Base-by-base conservation (phyloP, 1,284 basidiomycete species). In the Xerocomus nothofagi region DNA sequence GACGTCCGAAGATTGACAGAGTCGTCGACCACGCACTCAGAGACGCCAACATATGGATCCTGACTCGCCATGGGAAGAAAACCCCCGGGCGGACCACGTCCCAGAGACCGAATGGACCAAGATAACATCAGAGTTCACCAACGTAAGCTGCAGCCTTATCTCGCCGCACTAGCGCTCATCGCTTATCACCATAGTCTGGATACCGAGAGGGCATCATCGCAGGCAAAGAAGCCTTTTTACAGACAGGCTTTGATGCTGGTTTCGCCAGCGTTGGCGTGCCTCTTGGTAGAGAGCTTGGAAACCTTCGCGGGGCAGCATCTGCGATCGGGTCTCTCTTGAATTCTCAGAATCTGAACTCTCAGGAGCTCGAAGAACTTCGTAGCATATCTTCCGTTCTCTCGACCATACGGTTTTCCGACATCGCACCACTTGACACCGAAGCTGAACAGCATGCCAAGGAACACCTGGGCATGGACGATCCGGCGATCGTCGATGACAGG, bases 131-230 rank as follows among this genome's bases (percentile, higher is more conserved):
- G 79, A 83, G 40, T 88, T 86, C 63, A 84, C 80, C 15, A 85
- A 82, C 60, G 85, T 86, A 63, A 36, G 74, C 6, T 4, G 9
- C 27, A 32, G 33, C 42, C 47, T 17, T 47, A 29, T 41, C 33
- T 36, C 40, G 20, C 39, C 54, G 2, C 17, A n/a, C 26, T 10
- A 17, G 3, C 8, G 18, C 37, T 58, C 51, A 57, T 18, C 3
- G 30, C 8, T 18, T 31, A 34, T 52, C 32, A 34, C 51, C 32
- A 38, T 45, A 94, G 92, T 80, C 81, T 18, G 92, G 92, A 2
- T 94, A 93, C 61, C 82, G 91, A 15, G 91, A 93, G 68, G 92
- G 91, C 23, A 92, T 94, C 57, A 88, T 83, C 0, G 82, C 84
- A 3, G 91, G 92, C 10, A 94, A 94, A 66, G 87, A 92, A 67